phyloP scores from a whole-genome alignment of 2,329 filamentous ascomycete genomes.

The Pyrenophora tritici-repentis region DNA sequence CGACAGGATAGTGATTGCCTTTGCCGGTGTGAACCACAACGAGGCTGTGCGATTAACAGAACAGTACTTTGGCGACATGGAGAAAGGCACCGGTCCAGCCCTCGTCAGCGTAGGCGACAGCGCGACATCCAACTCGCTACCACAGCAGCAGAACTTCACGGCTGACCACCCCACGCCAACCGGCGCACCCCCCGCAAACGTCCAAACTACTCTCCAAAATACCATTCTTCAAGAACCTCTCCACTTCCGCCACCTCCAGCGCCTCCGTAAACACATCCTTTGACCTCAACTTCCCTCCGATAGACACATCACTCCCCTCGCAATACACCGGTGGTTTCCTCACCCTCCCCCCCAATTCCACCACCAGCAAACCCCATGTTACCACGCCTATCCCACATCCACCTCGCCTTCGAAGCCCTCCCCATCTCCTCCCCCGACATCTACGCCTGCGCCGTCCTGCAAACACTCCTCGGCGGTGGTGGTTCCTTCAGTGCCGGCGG shows the following conservation, averaged over 20 bases:
- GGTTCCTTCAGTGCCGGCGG: slow-evolving; percentile 96
- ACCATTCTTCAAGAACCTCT: slow-evolving; percentile 88
- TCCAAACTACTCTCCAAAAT: slow-evolving; percentile 78
- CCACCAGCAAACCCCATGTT: slow-evolving; percentile 76
- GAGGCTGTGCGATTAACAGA: slow-evolving; percentile 80
- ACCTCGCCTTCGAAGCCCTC: slow-evolving; percentile 93
- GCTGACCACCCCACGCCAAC: slow-evolving; percentile 43
- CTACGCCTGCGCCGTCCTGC: slow-evolving; percentile 92
- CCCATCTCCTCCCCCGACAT: slow-evolving; percentile 91
- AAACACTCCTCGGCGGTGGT: slow-evolving; percentile 92
- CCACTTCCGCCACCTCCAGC: slow-evolving; percentile 70
- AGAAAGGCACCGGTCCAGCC: slow-evolving; percentile 55
- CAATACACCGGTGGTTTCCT: slow-evolving; percentile 95
- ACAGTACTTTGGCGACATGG: slow-evolving; percentile 92
- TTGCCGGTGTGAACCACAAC: slow-evolving; percentile 84
- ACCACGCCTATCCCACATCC: slow-evolving; percentile 86
- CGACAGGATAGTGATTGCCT: slow-evolving; percentile 91
- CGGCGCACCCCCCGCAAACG: slow-evolving; percentile 55
- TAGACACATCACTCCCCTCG: slow-evolving; percentile 67
- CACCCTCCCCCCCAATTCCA: slow-evolving; percentile 79
- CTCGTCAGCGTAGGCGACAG: slow-evolving; percentile 38
- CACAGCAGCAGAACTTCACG: slow-evolving; percentile 55
- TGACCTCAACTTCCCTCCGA: slow-evolving; percentile 53
- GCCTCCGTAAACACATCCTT: slow-evolving; percentile 58
- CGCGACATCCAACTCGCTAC: slow-evolving; percentile 18